phyloP scores from a whole-genome alignment of 179 eudicot species.

The Nepenthes alata region DNA sequence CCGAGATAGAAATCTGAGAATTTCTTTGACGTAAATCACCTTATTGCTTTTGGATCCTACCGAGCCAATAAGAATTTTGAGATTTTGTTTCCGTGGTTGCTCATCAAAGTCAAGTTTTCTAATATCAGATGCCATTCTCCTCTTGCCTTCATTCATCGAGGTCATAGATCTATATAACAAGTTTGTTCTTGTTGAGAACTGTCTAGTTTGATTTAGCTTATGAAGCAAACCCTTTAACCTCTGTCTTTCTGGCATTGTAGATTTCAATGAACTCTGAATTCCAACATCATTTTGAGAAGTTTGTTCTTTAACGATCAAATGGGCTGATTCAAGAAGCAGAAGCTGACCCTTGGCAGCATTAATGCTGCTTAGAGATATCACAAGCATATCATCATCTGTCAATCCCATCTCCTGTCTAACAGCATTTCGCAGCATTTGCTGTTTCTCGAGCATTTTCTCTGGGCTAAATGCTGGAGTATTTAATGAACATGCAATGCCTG shows the following conservation, averaged over 20 bases:
- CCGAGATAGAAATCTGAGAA: conserved; percentile 43
- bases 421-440: conserved; percentile 42
- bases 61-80: conserved; percentile 85
- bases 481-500: conserved; percentile 76
- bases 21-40: conserved; percentile 60
- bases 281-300: conserved; percentile 19
- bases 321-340: conserved; percentile 76
- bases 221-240: conserved; percentile 32
- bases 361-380: conserved; percentile 77
- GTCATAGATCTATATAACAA: background rate
- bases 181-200: conserved; percentile 1
- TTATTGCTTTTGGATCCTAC: conserved; percentile 97
- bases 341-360: conserved; percentile 92
- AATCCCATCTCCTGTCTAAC: conserved; percentile 88
- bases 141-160: conserved; percentile 2
- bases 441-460: conserved; percentile 69
- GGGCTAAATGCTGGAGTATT: conserved; percentile 66
- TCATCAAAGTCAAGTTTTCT: conserved; percentile 25
- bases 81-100: conserved; percentile 19
- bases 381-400: conserved; percentile 77
- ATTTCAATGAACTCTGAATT: conserved; percentile 12
- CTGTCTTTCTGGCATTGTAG: conserved; percentile 20
- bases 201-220: conserved; percentile 9
- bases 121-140: background rate
- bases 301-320: conserved; percentile 27